Evolutionary conservation across 2,329 filamentous ascomycete genomes (phyloP), one percentile per base, ranked within the genome.

Genomic region (Fusarium lateritium): DNA sequence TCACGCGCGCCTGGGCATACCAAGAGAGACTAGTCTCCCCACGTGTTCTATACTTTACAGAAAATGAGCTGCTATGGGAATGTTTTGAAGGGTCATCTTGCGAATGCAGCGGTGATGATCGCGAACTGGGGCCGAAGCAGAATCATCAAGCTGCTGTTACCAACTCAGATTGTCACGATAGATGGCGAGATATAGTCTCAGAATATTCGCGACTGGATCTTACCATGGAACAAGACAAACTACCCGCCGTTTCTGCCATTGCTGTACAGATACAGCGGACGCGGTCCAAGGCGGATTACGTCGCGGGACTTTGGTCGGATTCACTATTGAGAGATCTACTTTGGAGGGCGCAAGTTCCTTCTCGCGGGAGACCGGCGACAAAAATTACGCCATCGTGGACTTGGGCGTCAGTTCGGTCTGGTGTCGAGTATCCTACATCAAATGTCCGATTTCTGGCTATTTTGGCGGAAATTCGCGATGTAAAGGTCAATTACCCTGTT

Each of bases 21-120:
- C 42, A 46, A 21, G 52, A 55, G 11, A 33, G 52, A 13, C 19
- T 55, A 22, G 14, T 55, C 3, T 55, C 42, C 15, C 52, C 38
- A 13, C 17, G 52, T 7, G 22, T 47, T 13, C 19, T 55, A 11
- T 46, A 55, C 52, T 46, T 42, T 13, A 46, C 42, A 17, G 31
- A 39, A 22, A n/a, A n/a, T 14, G 42, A 55, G 26, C 36, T 47
- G 11, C 33, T 47, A 15, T 56, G 44, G 17, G 53, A 56, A 42
- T 50, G 53, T 17, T 43, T 44, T 15, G 21, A 56, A 13, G n/a
- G 21, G 10, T 19, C 33, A 13, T 31, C 44, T 14, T 56, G 53
- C 36, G 44, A 56, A 6, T 49, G 53, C 17, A 38, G 19, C 6
- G 45, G 33, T 6, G 45, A 49, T 22, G 34, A 33, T 31, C 45